These are phyloP conservation scores for Diospyros kaki DNA, from an alignment of 148 eudicot species.

Conservation along the genomic window DNA sequence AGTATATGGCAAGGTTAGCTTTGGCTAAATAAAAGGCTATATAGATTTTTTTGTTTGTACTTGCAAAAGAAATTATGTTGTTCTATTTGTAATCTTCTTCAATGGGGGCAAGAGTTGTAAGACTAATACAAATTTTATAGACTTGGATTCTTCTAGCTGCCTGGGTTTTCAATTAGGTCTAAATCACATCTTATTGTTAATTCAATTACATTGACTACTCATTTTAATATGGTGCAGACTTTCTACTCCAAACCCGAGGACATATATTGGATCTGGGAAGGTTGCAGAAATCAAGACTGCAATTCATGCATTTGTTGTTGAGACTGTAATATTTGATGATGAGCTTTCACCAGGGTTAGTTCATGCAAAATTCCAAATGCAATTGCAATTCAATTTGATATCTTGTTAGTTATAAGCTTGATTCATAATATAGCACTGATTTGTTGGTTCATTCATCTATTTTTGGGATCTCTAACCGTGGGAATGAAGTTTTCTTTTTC, in stretches of 20 bases:
- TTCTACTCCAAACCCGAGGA: constrained; percentile 66
- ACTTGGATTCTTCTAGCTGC: neutral
- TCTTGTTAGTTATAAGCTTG: neutral
- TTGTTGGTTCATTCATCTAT: constrained; percentile 3
- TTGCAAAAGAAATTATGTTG: neutral
- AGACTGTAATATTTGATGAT: constrained; percentile 94
- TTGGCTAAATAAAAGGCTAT: neutral
- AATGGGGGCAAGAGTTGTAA: neutral
- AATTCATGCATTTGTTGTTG: constrained; percentile 74
- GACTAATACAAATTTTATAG: neutral
- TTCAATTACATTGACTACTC: neutral
- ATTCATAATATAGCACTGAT: neutral
- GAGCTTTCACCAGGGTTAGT: constrained; percentile 96
- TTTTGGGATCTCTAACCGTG: neutral
- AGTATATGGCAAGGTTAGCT: neutral
- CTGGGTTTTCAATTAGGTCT: neutral
- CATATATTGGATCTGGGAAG: constrained; percentile 94
- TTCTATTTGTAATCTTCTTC: neutral
- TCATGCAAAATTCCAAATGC: neutral
- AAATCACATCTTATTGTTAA: constrained; percentile 5
- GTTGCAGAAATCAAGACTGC: constrained; percentile 89
- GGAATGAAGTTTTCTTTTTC: no score
- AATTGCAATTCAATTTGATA: neutral
- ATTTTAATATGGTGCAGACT: constrained; percentile 50
- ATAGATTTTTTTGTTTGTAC: neutral